phyloP scores from a whole-genome alignment of 2,329 filamentous ascomycete genomes.

The Xylariaceae sp. region DNA sequence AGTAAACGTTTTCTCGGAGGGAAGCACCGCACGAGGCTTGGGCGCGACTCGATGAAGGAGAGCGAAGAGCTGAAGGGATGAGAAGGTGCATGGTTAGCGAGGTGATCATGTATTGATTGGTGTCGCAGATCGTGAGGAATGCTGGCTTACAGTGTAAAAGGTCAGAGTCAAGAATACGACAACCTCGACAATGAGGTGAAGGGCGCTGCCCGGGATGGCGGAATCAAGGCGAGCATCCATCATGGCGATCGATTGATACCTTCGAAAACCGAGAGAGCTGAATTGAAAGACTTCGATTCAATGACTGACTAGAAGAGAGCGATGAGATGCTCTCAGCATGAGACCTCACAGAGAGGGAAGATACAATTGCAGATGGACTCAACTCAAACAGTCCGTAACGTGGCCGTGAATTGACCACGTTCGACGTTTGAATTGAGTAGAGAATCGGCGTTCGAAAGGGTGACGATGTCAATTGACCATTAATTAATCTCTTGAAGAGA shows the following conservation, averaged over 20 bases:
- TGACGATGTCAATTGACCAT: background rate
- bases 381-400: background rate
- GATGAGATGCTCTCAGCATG: slow-evolving; percentile 14
- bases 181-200: slow-evolving; percentile 36
- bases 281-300: background rate
- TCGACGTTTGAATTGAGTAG: background rate
- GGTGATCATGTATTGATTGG: background rate
- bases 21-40: slow-evolving; percentile 65
- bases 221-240: slow-evolving; percentile 23
- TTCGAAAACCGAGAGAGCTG: too few species aligned
- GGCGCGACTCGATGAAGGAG: slow-evolving; percentile 73
- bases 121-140: background rate
- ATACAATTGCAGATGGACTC: background rate
- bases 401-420: background rate
- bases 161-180: slow-evolving; percentile 32
- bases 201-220: slow-evolving; percentile 34
- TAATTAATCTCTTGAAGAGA: background rate
- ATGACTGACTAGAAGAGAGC: background rate
- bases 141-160: slow-evolving; percentile 36
- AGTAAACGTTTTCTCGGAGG: slow-evolving; percentile 79
- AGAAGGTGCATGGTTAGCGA: slow-evolving; percentile 10
- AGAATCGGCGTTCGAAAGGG: background rate
- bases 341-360: slow-evolving; percentile 11
- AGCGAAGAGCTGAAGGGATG: slow-evolving; percentile 51
- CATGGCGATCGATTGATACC: background rate